Conservation (phyloP, 2,329 filamentous ascomycete species). For the Epichloe festucae region DNA sequence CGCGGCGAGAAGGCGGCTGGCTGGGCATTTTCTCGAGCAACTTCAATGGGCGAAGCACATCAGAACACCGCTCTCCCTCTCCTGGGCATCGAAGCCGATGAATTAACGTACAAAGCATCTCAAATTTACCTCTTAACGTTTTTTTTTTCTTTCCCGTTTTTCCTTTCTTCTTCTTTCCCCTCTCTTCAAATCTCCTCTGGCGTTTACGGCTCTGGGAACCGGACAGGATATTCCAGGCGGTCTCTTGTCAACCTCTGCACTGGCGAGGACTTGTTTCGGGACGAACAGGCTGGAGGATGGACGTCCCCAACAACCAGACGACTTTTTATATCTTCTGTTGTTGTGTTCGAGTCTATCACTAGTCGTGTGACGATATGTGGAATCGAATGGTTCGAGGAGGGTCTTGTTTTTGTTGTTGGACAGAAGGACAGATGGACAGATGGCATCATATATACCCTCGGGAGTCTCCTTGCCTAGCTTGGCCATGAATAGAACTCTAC, state of each 20-base stretch:
- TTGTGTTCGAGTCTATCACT: background rate
- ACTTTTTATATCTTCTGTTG: background rate
- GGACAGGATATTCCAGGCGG: background rate
- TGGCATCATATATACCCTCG: background rate
- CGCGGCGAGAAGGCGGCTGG: slow-evolving; percentile 23
- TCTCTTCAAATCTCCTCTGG: background rate
- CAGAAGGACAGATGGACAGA: too few species aligned
- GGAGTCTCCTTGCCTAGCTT: background rate
- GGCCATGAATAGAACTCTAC: background rate
- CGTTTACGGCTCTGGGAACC: background rate
- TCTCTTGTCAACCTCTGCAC: background rate
- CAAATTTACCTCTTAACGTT: background rate
- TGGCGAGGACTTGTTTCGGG: background rate
- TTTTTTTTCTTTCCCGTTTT: background rate
- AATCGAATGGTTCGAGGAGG: too few species aligned
- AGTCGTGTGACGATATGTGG: background rate
- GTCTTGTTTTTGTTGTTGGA: too few species aligned
- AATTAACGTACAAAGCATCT: background rate
- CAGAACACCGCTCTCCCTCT: slow-evolving; percentile 12
- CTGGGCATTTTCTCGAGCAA: slow-evolving; percentile 24
- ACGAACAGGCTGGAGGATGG: too few species aligned
- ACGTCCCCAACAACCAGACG: background rate
- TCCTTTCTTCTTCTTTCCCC: background rate
- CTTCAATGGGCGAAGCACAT: slow-evolving; percentile 8
- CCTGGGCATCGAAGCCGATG: slow-evolving; percentile 12